A percentile compares a stretch with the other conserved stretches of the same genome.
phyloP scores from a whole-genome alignment of 305 asterid species.

The Fraxinus sp. region DNA sequence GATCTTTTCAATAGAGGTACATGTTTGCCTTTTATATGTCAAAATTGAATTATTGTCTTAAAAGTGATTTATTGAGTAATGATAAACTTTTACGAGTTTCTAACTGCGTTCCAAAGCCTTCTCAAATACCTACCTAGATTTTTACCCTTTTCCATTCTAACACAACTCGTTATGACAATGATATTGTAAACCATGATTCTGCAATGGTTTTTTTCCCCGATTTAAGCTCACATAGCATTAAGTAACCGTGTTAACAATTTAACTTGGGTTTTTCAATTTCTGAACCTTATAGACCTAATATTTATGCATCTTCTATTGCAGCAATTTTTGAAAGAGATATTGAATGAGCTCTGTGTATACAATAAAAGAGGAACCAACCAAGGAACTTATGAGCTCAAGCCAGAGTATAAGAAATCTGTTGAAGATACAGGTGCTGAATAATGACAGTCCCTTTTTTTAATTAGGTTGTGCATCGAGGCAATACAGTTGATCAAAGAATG shows the following conservation, averaged over 20 bases:
- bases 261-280: background rate
- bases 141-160: background rate
- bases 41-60: background rate
- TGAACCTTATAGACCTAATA: background rate
- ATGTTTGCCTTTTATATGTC: background rate
- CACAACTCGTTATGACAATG: background rate
- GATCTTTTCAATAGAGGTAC: background rate
- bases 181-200: background rate
- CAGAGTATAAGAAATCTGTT: slow-evolving; percentile 74
- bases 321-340: slow-evolving; percentile 82
- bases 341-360: slow-evolving; percentile 80
- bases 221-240: background rate
- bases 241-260: background rate
- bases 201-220: background rate
- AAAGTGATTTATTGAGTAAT: background rate
- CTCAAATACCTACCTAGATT: background rate
- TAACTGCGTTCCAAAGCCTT: background rate
- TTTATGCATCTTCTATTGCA: slow-evolving; percentile 35
- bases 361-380: slow-evolving; percentile 83
- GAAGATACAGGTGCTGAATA: slow-evolving; percentile 70
- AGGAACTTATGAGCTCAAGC: slow-evolving; percentile 85
- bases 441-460: slow-evolving; percentile 27
- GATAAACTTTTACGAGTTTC: background rate
- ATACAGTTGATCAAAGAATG: background rate
- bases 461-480: slow-evolving; percentile 26